Base-by-base conservation (phyloP, 176 grass and related monocot genomes). In the Miscanthus lutarioriparius region DNA sequence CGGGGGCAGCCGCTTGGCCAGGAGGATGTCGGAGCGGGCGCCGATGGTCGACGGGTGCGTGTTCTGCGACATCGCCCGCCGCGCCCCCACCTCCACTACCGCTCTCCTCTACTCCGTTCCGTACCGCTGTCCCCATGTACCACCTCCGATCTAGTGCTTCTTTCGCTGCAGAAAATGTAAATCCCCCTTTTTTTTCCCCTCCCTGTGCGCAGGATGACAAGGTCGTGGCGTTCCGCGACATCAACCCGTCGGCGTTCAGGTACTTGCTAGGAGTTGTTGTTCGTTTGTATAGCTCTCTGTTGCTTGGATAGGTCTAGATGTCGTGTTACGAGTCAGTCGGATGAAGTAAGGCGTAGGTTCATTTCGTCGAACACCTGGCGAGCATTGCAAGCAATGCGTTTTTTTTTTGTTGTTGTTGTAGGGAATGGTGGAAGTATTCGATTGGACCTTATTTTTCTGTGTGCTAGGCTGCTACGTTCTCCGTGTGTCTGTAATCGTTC, bases 201-300 rank as follows among this genome's bases (percentile, higher is more conserved):
- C 38, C 12, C 7, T 44, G 23, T 78, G 35, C 54, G 77, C 83
- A 99, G 96, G 96, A 96, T 89, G 96, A 94, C 68, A 99, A 63
- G 85, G 96, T 96, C 45, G 88, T 96, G 16, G 96, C 91, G 2
- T 96, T 99, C 77, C 81, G 63, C 26, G 96, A 96, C 83, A 94
- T 95, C 83, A 95, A 92, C 33, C 96, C 93, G 9, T 93, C 96
- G 9, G 93, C 96, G 10, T 90, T 94, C 86, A 94, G 93, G 96
- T 99, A 93, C 30, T 76, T 83, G 9, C 35, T 76, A 27, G 22
- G 41, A n/a, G 10, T 3, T 58, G 35, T 25, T 67, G 35, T 25
- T 79, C 67, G 30, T 59, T 67, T 25, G 16, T 22, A 5, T 37
- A 17, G 26, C 64, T 9, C 19, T 1, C 16, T 58, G 10, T 26